Evolutionary conservation across 768 basidiomycete species (phyloP), one percentile per base, ranked within the genome.

Genomic region (Panaeolus cyanescens): DNA sequence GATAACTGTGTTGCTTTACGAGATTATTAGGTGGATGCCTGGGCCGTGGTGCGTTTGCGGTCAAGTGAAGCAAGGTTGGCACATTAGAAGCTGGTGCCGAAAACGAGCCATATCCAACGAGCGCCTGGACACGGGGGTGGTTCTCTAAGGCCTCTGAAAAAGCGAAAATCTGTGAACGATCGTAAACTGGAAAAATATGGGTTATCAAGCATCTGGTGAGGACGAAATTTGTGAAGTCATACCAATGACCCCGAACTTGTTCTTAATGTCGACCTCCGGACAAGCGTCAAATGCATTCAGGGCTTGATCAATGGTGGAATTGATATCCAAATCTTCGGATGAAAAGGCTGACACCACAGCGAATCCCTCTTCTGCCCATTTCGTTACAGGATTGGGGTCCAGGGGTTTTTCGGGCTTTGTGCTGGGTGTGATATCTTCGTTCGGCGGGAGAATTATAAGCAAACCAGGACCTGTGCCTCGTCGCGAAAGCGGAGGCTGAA

Each of bases 351-450:
- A 80, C 13, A 77, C 74, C 2, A 83, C 82, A 5, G 78, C 77
- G 59, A 82, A 85, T 0, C 83, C 83, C 67, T 85, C 83, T 65
- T 84, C 82, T 30, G 83, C 82, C 82, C 82, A 84, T 71, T 84
- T 85, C 65, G 74, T 74, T 1, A 79, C 65, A 19, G 83, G 83
- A 58, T 78, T 78, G 1, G 83, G 82, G 68, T 84, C 82, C 15
- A 83, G 72, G 4, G 77, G 71, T 59, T 74, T 74, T 4, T 62
- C 61, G 1, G 65, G 59, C 28, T 32, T 55, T 22, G 61, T 67
- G 39, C 70, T 67, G 17, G 64, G 63, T 17, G 65, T 64, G 22
- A 76, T 60, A 40, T 70, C 61, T 19, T 71, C 67, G 9, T 66
- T 25, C 28, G 66, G 61, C 22, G 82, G 80, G 20, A 83, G 70